A percentile compares a stretch with the other conserved stretches of the same genome.
phyloP scores from a whole-genome alignment of 495 filamentous ascomycete species.

The Penicillium egyptiacum region DNA sequence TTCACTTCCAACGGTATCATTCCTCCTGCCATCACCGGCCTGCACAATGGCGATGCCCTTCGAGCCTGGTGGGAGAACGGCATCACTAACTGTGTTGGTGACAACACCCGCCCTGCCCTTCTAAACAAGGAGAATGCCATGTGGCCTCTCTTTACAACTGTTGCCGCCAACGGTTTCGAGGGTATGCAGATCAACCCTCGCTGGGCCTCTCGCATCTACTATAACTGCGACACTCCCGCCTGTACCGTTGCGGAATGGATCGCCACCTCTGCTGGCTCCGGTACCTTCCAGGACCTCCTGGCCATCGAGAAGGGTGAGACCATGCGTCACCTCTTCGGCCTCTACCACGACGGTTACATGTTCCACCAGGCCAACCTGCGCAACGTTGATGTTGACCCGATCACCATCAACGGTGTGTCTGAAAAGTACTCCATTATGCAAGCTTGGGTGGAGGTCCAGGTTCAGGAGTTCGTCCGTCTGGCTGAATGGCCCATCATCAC shows the following conservation, averaged over 20 bases:
- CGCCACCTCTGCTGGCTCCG: constrained; percentile 53
- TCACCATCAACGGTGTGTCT: constrained; percentile 53
- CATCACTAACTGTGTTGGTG: constrained; percentile 60
- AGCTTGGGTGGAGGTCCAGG: constrained; percentile 60
- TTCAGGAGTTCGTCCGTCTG: constrained; percentile 57
- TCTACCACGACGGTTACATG: constrained; percentile 53
- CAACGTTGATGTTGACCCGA: constrained; percentile 44
- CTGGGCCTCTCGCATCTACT: constrained; percentile 65
- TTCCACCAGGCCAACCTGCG: constrained; percentile 61
- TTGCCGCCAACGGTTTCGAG: constrained; percentile 52
- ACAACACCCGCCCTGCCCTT: constrained; percentile 57
- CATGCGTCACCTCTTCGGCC: constrained; percentile 54
- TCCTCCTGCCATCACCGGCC: constrained; percentile 62
- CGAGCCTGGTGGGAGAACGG: constrained; percentile 59
- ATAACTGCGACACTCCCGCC: constrained; percentile 57
- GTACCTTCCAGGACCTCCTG: constrained; percentile 51
- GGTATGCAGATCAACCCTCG: constrained; percentile 60
- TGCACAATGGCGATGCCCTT: constrained; percentile 65
- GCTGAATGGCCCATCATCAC: constrained; percentile 59
- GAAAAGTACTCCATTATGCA: constrained; percentile 56
- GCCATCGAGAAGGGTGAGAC: constrained; percentile 50
- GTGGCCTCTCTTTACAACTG: constrained; percentile 58
- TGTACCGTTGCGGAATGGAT: constrained; percentile 63
- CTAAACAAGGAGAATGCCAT: constrained; percentile 49
- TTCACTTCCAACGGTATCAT: constrained; percentile 57